A percentile compares a stretch with the other conserved stretches of the same genome.
phyloP scores from a whole-genome alignment of 2,329 filamentous ascomycete genomes.

The Nothopassalora personata region DNA sequence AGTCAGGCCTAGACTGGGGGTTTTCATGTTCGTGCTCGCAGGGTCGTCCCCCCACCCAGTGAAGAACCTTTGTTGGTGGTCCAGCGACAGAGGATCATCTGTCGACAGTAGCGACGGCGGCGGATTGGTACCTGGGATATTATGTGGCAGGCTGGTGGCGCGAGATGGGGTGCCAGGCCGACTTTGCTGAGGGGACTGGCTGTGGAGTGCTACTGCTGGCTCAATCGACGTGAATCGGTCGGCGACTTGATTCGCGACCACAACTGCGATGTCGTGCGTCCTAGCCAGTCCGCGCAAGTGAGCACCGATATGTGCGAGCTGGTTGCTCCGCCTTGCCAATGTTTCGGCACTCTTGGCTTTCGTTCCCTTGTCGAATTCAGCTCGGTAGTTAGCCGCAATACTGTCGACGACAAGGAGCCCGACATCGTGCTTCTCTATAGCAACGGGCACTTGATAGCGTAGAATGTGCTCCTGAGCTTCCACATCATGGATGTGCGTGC shows the following conservation, averaged over 20 bases:
- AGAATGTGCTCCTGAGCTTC: slow-evolving; percentile 95
- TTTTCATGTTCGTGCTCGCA: slow-evolving; percentile 57
- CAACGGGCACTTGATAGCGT: slow-evolving; percentile 83
- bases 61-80: slow-evolving; percentile 92
- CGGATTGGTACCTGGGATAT: neutral
- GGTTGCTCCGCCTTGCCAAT: slow-evolving; percentile 69
- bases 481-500: slow-evolving; percentile 78
- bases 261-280: slow-evolving; percentile 70
- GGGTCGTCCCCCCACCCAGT: slow-evolving; percentile 80
- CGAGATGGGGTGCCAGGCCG: slow-evolving; percentile 19
- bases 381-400: slow-evolving; percentile 90
- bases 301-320: slow-evolving; percentile 71
- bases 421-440: slow-evolving; percentile 67
- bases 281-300: slow-evolving; percentile 71
- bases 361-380: slow-evolving; percentile 64
- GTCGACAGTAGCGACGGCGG: slow-evolving; percentile 36
- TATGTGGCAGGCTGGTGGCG: neutral
- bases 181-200: slow-evolving; percentile 16
- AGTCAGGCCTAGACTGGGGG: slow-evolving; percentile 77
- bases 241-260: slow-evolving; percentile 92
- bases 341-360: slow-evolving; percentile 38
- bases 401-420: slow-evolving; percentile 85
- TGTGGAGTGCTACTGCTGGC: slow-evolving; percentile 3
- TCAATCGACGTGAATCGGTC: slow-evolving; percentile 61
- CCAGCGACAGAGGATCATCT: slow-evolving; percentile 61